Conservation (phyloP, 75 land plant species). For the Picea sitchensis region DNA sequence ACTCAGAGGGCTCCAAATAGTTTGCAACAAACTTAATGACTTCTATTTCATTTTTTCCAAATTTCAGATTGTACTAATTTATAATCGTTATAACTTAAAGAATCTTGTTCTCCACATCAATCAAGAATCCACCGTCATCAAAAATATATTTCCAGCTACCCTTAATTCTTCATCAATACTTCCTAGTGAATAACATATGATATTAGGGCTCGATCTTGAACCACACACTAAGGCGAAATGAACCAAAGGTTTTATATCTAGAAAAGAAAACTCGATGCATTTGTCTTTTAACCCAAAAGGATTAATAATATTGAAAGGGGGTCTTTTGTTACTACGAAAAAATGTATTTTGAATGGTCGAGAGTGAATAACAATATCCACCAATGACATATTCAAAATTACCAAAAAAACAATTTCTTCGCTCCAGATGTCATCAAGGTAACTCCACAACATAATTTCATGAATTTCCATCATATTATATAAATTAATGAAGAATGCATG, state of each 20-base stretch:
- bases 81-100: too few species aligned
- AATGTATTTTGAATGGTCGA: conserved; percentile 81
- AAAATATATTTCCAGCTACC: too few species aligned
- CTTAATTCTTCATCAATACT: neutral
- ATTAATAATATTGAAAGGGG: conserved; percentile 71
- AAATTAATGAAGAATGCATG: conserved; percentile 77
- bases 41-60: too few species aligned
- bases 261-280: conserved; percentile 58
- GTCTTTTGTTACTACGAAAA: conserved; percentile 67
- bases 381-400: conserved; percentile 77
- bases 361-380: conserved; percentile 71
- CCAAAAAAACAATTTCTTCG: conserved; percentile 55
- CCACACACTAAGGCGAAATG: conserved; percentile 75
- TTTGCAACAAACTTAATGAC: too few species aligned
- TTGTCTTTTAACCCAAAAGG: conserved; percentile 69
- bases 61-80: too few species aligned
- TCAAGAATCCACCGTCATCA: too few species aligned
- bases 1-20: too few species aligned
- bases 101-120: too few species aligned
- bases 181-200: conserved; percentile 68
- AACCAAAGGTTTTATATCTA: conserved; percentile 54
- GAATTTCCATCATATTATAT: conserved; percentile 79
- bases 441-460: conserved; percentile 57
- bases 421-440: conserved; percentile 55
- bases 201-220: conserved; percentile 59